Conservation (phyloP, 768 basidiomycete species). For the Kwoniella dejecticola region DNA sequence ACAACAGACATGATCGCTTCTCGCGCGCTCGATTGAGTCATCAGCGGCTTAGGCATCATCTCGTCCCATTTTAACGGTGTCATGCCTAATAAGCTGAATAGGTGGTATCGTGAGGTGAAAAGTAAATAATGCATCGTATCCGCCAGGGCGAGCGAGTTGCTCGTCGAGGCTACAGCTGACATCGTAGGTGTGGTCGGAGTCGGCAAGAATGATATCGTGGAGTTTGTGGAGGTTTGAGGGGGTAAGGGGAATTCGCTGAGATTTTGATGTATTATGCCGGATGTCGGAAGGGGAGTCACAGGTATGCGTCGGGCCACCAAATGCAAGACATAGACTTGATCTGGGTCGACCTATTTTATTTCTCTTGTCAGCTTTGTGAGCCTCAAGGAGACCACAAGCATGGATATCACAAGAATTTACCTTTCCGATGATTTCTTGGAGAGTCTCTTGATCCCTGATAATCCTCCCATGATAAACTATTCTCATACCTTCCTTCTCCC, state of each 20-base stretch:
- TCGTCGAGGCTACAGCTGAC: conserved; percentile 7
- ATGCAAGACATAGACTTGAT: conserved; percentile 35
- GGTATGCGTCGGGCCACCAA: conserved; percentile 36
- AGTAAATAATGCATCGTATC: conserved; percentile 46
- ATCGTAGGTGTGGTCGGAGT: background rate
- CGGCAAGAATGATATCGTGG: background rate
- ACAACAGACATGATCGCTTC: conserved; percentile 45
- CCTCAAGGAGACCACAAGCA: no score
- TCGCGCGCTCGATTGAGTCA: conserved; percentile 25
- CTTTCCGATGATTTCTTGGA: conserved; percentile 40
- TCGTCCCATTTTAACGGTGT: conserved; percentile 38
- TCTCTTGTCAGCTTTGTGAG: no score
- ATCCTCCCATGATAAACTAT: conserved; percentile 49
- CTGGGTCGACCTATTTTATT: conserved; percentile 20
- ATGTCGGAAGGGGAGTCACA: conserved; percentile 14
- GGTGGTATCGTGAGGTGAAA: conserved; percentile 44
- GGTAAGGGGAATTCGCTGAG: background rate
- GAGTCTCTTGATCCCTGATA: conserved; percentile 38
- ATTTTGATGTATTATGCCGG: conserved; percentile 1
- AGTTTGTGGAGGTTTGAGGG: background rate
- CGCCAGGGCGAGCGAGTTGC: conserved; percentile 23
- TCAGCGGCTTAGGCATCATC: conserved; percentile 29
- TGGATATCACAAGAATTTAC: conserved; percentile 32
- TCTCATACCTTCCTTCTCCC: conserved; percentile 46
- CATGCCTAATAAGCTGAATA: conserved; percentile 27